Evolutionary conservation across 108 stramenopile genomes (phyloP), one percentile per base, ranked within the genome.

Genomic region (Thalassiosira profunda): DNA sequence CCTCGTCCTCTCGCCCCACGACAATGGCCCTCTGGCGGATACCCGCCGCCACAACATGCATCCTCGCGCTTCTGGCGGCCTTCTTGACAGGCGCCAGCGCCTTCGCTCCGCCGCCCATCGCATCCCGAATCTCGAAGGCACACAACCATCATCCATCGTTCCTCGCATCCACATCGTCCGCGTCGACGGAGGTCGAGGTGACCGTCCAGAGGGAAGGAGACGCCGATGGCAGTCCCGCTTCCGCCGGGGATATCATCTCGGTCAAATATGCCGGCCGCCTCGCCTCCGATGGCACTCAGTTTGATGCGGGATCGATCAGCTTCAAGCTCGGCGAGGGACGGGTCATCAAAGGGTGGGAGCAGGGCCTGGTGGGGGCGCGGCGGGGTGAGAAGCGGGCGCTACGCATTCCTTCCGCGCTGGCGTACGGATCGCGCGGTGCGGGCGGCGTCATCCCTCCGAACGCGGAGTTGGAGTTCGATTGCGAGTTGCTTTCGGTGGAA

Each of bases 391-490:
- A 89, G 60, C 84, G 92, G 0, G 74, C 73, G 56, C 69, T 98
- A 9, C 38, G 64, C 8, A 95, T 98, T 37, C 79, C 95, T 1
- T 67, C 79, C 42, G 89, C 91, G 62, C 90, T 86, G 63, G 97
- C 88, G 20, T 98, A 98, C 66, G 97, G 97, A 28, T 43, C 62
- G 8, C 61, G 84, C 4, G 94, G 94, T 35, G 92, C 92, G 0
- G 88, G 89, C 5, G 90, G 90, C 10, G 87, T 96, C 6, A 96
- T 98, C 52, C 97, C 97, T 25, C 88, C 88, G 58, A 86, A 93
- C 69, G 92, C 92, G 14, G 87, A 90, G 74, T 67, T 93, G 25
- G 82, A 83, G 8, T 93, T 93, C 64, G 84, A 86, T 51, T 88
- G 88, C 11, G 87, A 92, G 47, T 55, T 92, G 15, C 65, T 92